Evolutionary conservation across 2,329 filamentous ascomycete species (phyloP).

Genomic region (Monilinia laxa): DNA sequence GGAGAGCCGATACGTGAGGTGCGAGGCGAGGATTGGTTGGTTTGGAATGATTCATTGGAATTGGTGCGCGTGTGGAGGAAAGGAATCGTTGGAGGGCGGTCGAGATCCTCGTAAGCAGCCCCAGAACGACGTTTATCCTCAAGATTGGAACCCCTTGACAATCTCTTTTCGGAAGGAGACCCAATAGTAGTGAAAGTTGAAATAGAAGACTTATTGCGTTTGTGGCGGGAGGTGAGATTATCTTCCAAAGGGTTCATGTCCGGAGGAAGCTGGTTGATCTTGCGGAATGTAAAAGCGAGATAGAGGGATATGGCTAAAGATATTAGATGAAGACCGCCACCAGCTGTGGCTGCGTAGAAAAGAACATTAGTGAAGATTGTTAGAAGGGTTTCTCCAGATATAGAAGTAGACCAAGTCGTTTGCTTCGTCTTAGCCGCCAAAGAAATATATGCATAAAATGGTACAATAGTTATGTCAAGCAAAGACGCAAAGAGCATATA

Average conservation of each 20-base stretch:
- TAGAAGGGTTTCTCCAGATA: slow-evolving; percentile 55
- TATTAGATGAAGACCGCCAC: slow-evolving; percentile 67
- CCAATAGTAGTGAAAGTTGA: slow-evolving; percentile 41
- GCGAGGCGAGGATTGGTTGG: slow-evolving; percentile 51
- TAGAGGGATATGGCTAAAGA: slow-evolving; percentile 72
- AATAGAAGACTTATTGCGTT: slow-evolving; percentile 63
- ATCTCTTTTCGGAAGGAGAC: slow-evolving; percentile 55
- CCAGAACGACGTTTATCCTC: slow-evolving; percentile 48
- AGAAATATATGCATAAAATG: slow-evolving; percentile 57
- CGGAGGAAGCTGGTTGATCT: slow-evolving; percentile 78
- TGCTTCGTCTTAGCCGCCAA: slow-evolving; percentile 45
- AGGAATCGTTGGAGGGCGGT: slow-evolving; percentile 60
- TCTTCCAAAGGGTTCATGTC: slow-evolving; percentile 95
- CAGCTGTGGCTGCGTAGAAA: slow-evolving; percentile 65
- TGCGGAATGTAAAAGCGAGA: slow-evolving; percentile 74
- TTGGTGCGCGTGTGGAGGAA: slow-evolving; percentile 76
- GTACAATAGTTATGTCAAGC: slow-evolving; percentile 60
- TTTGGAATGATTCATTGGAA: slow-evolving; percentile 57
- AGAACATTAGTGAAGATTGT: slow-evolving; percentile 62
- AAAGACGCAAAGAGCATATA: slow-evolving; percentile 84
- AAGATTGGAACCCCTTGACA: slow-evolving; percentile 46
- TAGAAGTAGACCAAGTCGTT: slow-evolving; percentile 64
- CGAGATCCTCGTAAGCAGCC: slow-evolving; percentile 47
- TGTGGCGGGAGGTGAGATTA: slow-evolving; percentile 79
- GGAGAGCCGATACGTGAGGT: slow-evolving; percentile 57